Percentiles rank a stretch among this genome's conserved stretches.
Conservation (phyloP, 2,329 filamentous ascomycete genomes). For the Fusarium sp. region DNA sequence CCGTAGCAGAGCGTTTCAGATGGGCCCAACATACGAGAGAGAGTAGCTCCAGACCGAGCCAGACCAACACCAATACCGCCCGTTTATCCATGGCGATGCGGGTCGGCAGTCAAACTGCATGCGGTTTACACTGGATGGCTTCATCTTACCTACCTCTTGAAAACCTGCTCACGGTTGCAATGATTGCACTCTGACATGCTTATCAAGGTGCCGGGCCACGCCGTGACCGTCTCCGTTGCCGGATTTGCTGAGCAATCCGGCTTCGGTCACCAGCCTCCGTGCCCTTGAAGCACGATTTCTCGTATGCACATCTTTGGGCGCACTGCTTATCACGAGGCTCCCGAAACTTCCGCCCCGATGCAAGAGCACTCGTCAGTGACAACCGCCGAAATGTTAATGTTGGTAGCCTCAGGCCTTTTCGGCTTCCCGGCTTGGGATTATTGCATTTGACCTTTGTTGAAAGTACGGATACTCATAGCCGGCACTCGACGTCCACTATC, state of each 20-base stretch:
- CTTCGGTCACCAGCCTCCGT: constrained; percentile 18
- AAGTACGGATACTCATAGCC: background rate
- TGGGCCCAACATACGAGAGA: constrained; percentile 36
- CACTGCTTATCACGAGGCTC: constrained; percentile 17
- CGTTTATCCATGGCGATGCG: constrained; percentile 23
- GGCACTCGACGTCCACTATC: constrained; percentile 11
- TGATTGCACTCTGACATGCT: constrained; percentile 37
- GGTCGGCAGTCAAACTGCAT: constrained; percentile 24
- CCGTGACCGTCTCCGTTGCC: constrained; percentile 20
- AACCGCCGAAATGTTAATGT: constrained; percentile 19
- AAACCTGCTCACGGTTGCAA: constrained; percentile 31
- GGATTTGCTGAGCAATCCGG: constrained; percentile 8
- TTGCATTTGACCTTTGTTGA: background rate
- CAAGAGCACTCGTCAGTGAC: constrained; percentile 1
- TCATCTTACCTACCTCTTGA: constrained; percentile 18
- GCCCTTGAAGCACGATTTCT: constrained; percentile 20
- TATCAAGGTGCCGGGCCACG: constrained; percentile 34
- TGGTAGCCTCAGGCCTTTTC: constrained; percentile 19
- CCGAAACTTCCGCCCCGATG: constrained; percentile 16
- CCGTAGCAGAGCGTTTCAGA: constrained; percentile 34
- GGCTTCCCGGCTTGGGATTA: constrained; percentile 6
- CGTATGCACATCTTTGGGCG: constrained; percentile 22
- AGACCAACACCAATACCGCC: constrained; percentile 17
- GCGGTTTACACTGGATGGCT: constrained; percentile 18
- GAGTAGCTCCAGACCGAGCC: constrained; percentile 30